Percentiles rank a stretch among this genome's conserved stretches.
phyloP scores from a whole-genome alignment of 257 asterid genomes.

The Lavandula angustifolia region DNA sequence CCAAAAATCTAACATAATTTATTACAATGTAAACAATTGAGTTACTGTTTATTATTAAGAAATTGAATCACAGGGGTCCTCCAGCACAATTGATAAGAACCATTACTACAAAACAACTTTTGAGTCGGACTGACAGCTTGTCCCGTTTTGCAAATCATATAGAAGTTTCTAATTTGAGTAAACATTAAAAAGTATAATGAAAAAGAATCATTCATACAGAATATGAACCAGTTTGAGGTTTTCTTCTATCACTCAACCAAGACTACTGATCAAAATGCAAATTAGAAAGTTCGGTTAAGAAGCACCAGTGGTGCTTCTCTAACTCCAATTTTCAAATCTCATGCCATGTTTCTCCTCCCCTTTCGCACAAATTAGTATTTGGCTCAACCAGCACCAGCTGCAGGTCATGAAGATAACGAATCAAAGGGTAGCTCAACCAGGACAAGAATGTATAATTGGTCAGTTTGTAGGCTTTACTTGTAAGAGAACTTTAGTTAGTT shows the following conservation, averaged over 20 bases:
- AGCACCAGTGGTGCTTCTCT: slow-evolving; percentile 9
- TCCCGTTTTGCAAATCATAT: slow-evolving; percentile 12
- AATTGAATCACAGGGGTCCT: slow-evolving; percentile 11
- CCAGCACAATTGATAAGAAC: background rate
- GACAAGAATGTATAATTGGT: slow-evolving; percentile 15
- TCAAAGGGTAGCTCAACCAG: slow-evolving; percentile 48
- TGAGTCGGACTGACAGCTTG: background rate
- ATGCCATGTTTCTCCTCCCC: slow-evolving; percentile 13
- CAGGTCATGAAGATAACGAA: slow-evolving; percentile 27
- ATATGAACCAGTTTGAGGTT: slow-evolving; percentile 16
- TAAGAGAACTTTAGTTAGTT: slow-evolving; percentile 4
- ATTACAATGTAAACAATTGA: background rate
- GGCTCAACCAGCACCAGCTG: slow-evolving; percentile 36
- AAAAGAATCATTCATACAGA: background rate
- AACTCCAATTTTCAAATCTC: slow-evolving; percentile 23
- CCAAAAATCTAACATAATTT: background rate
- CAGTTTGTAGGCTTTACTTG: slow-evolving; percentile 3
- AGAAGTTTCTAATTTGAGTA: background rate
- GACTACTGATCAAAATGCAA: slow-evolving; percentile 14
- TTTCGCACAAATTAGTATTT: slow-evolving; percentile 30
- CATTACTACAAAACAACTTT: background rate
- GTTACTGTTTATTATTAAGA: slow-evolving; percentile 1
- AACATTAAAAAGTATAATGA: background rate
- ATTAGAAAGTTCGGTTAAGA: slow-evolving; percentile 1
- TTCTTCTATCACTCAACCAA: slow-evolving; percentile 15